phyloP scores from a whole-genome alignment of 306 rosid species.

The Cicer chorassanicum region DNA sequence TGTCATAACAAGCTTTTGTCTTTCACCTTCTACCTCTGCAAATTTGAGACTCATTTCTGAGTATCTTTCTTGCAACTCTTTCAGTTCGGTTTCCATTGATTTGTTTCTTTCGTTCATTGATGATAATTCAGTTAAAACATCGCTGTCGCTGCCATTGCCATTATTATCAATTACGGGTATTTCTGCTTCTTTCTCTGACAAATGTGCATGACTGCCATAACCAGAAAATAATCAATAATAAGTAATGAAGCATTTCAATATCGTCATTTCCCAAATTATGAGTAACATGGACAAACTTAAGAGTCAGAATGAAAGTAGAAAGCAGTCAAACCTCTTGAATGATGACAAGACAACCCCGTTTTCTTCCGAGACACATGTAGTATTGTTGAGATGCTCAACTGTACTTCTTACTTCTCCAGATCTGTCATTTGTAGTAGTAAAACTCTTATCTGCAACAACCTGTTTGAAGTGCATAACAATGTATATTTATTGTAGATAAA shows the following conservation, averaged over 20 bases:
- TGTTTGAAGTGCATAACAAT: slow-evolving; percentile 45
- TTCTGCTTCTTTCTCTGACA: slow-evolving; percentile 46
- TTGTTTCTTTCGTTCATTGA: slow-evolving; percentile 63
- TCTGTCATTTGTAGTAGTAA: slow-evolving; percentile 27
- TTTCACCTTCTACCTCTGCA: slow-evolving; percentile 98
- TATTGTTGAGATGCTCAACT: slow-evolving; percentile 38
- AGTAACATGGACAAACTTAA: background rate
- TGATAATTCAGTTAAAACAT: slow-evolving; percentile 56
- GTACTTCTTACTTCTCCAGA: slow-evolving; percentile 33
- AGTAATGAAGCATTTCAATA: slow-evolving; percentile 23
- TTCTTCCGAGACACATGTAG: slow-evolving; percentile 34
- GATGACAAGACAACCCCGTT: slow-evolving; percentile 43
- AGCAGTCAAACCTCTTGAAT: slow-evolving; percentile 53
- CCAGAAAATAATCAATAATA: slow-evolving; percentile 28
- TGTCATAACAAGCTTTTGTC: slow-evolving; percentile 94
- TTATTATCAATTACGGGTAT: slow-evolving; percentile 20
- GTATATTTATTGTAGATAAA: slow-evolving; percentile 20
- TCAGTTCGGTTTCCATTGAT: slow-evolving; percentile 76
- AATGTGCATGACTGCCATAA: slow-evolving; percentile 48
- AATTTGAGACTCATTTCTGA: slow-evolving; percentile 97
- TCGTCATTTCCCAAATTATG: slow-evolving; percentile 28
- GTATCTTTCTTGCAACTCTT: slow-evolving; percentile 95
- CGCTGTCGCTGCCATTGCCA: slow-evolving; percentile 35
- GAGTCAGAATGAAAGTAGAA: slow-evolving; percentile 34
- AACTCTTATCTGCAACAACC: slow-evolving; percentile 49